Base-by-base conservation (phyloP, 2,329 filamentous ascomycete species). In the Chalaropsis thielavioides region DNA sequence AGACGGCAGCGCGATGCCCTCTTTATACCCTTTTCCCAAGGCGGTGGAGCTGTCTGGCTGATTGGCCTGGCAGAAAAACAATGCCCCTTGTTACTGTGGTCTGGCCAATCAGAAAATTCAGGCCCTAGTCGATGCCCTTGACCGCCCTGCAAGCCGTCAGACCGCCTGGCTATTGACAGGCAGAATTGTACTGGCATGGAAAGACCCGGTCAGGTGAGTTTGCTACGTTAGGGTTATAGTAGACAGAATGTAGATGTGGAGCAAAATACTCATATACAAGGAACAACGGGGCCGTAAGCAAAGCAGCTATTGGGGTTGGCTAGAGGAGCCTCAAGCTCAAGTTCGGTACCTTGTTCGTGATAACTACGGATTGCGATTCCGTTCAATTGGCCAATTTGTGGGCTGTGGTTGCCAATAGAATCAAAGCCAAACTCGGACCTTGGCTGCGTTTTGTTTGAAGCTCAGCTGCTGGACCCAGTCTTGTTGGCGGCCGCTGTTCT, bases 1-100 rank as follows among this genome's bases (percentile, higher is more conserved):
- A n/a, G 44, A 15, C 7, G 62, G 65, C 24, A 56, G 62, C 56
- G 15, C 27, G 27, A 44, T 4, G 1, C 17, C 27, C 17, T 64
- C 64, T 67, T 67, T 67, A 67, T 67, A 64, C 44, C 15, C 8
- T 7, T 17, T 3, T n/a, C 1, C 27, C 43, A 15, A 22, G 51
- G 49, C 51, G 62, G 51, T 44, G 41, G 24, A 7, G 41, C 22
- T 17, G 17, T 15, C 27, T 64, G 35, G 35, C 35, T 64, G 49
- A 64, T 64, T 64, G 54, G 13, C 1, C 41, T 31, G 51, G 40
- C 38, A 64, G 35, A 63, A 43, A 58, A 58, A 58, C 0, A 58
- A 58, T 38, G 24, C 3, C 15, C 41, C 41, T 43, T 43, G 41
- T 43, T 43, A 4, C 3, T n/a, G 1, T n/a, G 24, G 13, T 35